These are phyloP conservation scores for Nidula microcarpa DNA, from an alignment of 768 basidiomycete species.

Conservation along the genomic window DNA sequence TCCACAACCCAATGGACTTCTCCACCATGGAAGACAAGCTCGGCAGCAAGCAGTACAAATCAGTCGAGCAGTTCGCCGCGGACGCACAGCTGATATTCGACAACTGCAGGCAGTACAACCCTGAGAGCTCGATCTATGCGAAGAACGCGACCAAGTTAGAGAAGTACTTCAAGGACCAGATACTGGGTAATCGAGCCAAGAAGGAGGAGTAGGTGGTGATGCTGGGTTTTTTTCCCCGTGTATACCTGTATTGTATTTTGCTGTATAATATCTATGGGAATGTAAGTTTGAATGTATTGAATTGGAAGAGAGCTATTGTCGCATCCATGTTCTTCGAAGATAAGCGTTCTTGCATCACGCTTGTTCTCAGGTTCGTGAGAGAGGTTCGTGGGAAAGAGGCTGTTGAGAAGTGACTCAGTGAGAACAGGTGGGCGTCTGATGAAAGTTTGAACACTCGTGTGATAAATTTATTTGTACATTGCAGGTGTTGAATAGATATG, in stretches of 20 bases:
- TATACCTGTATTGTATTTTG: neutral
- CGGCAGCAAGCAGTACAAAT: constrained; percentile 78
- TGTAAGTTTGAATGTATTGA: neutral
- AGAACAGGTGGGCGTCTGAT: too few relatives aligned
- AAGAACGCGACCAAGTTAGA: constrained; percentile 86
- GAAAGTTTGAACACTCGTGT: too few relatives aligned
- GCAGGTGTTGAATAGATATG: neutral
- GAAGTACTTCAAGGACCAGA: constrained; percentile 61
- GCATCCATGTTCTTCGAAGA: too few relatives aligned
- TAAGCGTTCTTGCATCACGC: too few relatives aligned
- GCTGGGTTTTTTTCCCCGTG: too few relatives aligned
- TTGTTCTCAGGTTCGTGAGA: too few relatives aligned
- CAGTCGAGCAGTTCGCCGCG: constrained; percentile 68
- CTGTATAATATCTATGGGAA: constrained; percentile 5
- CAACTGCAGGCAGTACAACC: constrained; percentile 89
- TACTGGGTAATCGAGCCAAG: constrained; percentile 29
- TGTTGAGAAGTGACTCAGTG: too few relatives aligned
- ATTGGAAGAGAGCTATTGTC: neutral
- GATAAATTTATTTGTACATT: too few relatives aligned
- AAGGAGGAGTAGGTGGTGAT: constrained; percentile 13
- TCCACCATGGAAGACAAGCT: constrained; percentile 86
- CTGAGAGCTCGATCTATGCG: constrained; percentile 72
- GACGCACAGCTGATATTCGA: constrained; percentile 86
- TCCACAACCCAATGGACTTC: constrained; percentile 93
- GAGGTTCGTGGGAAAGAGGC: too few relatives aligned